A percentile compares a stretch with the other conserved stretches of the same genome.
Conservation (phyloP, 306 rosid species). For the Astragalus glycyphyllos region DNA sequence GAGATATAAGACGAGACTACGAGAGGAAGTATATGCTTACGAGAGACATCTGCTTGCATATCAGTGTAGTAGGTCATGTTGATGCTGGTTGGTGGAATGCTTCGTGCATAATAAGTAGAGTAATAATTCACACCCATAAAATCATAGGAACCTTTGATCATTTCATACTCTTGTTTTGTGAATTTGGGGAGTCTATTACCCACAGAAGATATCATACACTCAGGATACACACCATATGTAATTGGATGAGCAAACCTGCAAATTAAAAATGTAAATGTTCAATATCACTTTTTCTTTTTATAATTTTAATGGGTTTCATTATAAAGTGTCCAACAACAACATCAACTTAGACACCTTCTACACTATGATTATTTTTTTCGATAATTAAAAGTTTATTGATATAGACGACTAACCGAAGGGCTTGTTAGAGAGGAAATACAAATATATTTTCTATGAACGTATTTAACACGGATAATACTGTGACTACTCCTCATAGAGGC, state of each 20-base stretch:
- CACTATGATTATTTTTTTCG: no score
- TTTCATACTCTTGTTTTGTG: conserved; percentile 41
- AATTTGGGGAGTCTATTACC: conserved; percentile 66
- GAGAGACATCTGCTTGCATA: conserved; percentile 32
- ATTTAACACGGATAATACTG: no score
- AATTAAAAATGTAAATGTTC: background rate
- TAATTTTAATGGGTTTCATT: no score
- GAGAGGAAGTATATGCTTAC: conserved; percentile 41
- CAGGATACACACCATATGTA: conserved; percentile 66
- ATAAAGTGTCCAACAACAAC: no score
- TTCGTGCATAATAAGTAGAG: conserved; percentile 50
- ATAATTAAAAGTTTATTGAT: no score
- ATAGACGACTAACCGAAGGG: no score
- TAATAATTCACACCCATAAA: conserved; percentile 75
- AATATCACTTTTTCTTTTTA: background rate
- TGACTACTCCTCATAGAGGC: no score
- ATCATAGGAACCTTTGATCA: conserved; percentile 54
- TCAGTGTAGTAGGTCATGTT: conserved; percentile 51
- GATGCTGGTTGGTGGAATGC: conserved; percentile 21
- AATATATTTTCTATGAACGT: no score
- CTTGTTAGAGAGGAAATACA: no score
- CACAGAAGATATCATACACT: conserved; percentile 47
- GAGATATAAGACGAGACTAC: no score
- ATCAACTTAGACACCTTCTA: no score
- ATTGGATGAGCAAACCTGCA: conserved; percentile 60